Base-by-base conservation (phyloP, 345 rosid genomes). In the Lumnitzera racemosa region DNA sequence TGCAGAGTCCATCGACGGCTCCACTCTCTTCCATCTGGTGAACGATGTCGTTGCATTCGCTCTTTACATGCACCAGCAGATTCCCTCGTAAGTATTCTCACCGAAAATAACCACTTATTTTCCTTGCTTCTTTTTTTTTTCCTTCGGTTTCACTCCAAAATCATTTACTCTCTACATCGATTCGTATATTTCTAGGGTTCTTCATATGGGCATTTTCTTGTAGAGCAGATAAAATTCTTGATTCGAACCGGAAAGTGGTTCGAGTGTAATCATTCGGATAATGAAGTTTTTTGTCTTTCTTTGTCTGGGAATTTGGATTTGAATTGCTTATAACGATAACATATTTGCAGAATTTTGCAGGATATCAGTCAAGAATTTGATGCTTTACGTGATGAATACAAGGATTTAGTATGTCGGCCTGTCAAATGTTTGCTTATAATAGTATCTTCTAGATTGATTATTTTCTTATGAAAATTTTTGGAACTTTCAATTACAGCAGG, bases 31-130 rank as follows among this genome's bases (percentile, higher is more conserved):
- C 77, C 92, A 86, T 70, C 69, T 90, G 73, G 68, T 82, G 72
- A 86, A 75, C 57, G 85, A 80, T 68, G 66, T 80, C 53, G 25
- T 83, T 27, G 97, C 80, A 65, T 90, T 90, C 73, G 72, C 84
- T 60, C 96, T 94, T 78, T 94, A 80, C 67, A 90, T 90, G 99
- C 91, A 90, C 70, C 96, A 84, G 76, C 97, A 94, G 82, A 90
- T 94, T 72, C 96, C 99, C 60, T 82, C 85, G 95, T 94, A 49
- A 53, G 87, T 61, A 59, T 24, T 57, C 63, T 49, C 47, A 20
- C 51, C 65, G n/a, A 20, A 20, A 20, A 4, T 29, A 24, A 25
- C 67, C 13, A 46, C 23, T 14, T 49, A 41, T 53, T 51, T 16
- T 20, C 20, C 20, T 20, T 20, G 20, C 20, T 20, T 20, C 11